These are phyloP conservation scores for Incumbomyces lentus DNA, from an alignment of 2,329 filamentous ascomycete genomes.

Conservation along the genomic window DNA sequence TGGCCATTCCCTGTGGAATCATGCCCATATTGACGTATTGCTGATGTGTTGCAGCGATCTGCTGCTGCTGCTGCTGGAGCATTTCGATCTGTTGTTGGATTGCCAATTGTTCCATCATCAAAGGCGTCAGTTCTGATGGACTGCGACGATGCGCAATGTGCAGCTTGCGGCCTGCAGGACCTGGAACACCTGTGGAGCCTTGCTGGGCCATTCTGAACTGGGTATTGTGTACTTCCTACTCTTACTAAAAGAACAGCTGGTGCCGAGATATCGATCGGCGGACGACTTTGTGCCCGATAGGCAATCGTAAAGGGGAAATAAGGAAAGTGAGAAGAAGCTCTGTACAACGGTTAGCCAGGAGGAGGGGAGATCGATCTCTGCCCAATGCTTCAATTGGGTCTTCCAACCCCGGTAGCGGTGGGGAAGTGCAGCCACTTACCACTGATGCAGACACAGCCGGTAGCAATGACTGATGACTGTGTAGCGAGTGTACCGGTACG, in stretches of 20 bases:
- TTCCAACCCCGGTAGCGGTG: too few species aligned
- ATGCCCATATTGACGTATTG: slow-evolving; percentile 98
- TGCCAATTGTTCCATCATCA: slow-evolving; percentile 98
- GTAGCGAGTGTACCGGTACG: too few species aligned
- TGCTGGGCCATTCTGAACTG: slow-evolving; percentile 53
- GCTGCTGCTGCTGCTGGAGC: slow-evolving; percentile 94
- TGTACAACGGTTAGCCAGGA: too few species aligned
- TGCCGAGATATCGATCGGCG: background rate
- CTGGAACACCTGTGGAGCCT: slow-evolving; percentile 46
- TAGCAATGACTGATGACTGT: too few species aligned
- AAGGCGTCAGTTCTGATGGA: slow-evolving; percentile 89
- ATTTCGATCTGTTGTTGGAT: slow-evolving; percentile 98
- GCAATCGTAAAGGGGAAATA: slow-evolving; percentile 1
- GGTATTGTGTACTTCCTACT: background rate
- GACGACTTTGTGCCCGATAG: background rate
- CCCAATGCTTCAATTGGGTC: too few species aligned
- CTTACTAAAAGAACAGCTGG: background rate
- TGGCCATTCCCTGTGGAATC: slow-evolving; percentile 71
- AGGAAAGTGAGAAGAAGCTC: background rate
- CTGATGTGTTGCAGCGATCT: slow-evolving; percentile 91
- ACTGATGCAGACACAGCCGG: too few species aligned
- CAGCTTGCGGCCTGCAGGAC: slow-evolving; percentile 76
- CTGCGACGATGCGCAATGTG: slow-evolving; percentile 96
- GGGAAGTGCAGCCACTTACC: too few species aligned
- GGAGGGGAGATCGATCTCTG: too few species aligned